These are phyloP conservation scores for Pyrenophora graminea DNA, from an alignment of 2,329 filamentous ascomycete species.

Conservation along the genomic window DNA sequence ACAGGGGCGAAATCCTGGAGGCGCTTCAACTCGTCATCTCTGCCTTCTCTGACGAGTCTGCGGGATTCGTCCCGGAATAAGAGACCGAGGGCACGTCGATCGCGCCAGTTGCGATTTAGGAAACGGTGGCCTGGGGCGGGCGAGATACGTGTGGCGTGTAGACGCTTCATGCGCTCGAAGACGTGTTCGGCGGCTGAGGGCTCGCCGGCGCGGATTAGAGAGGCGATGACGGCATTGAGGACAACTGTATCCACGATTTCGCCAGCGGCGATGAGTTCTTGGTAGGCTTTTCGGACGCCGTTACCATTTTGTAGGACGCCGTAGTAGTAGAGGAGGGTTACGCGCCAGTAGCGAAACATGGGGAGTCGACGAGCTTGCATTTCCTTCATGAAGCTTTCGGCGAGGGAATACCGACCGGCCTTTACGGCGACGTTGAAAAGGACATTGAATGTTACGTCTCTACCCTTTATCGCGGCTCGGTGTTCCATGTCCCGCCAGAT, in stretches of 20 bases:
- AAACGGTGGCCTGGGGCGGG: slow-evolving; percentile 32
- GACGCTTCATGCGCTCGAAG: slow-evolving; percentile 80
- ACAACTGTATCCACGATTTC: slow-evolving; percentile 87
- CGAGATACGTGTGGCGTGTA: slow-evolving; percentile 50
- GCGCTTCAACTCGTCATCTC: slow-evolving; percentile 61
- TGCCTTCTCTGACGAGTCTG: slow-evolving; percentile 45
- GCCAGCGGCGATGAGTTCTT: slow-evolving; percentile 78
- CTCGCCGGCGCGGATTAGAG: slow-evolving; percentile 77
- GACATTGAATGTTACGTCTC: slow-evolving; percentile 87
- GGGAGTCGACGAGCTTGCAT: slow-evolving; percentile 71
- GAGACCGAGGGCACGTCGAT: slow-evolving; percentile 50
- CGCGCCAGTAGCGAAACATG: slow-evolving; percentile 79
- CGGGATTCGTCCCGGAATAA: slow-evolving; percentile 53
- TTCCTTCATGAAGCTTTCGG: slow-evolving; percentile 82
- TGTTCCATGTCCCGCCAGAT: slow-evolving; percentile 92
- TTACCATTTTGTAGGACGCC: slow-evolving; percentile 75
- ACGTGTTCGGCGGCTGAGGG: slow-evolving; percentile 75
- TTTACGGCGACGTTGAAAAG: slow-evolving; percentile 88
- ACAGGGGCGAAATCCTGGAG: slow-evolving; percentile 70
- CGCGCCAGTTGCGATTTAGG: slow-evolving; percentile 48
- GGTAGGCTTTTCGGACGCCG: slow-evolving; percentile 76
- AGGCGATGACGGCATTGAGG: slow-evolving; percentile 82
- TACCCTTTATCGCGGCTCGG: slow-evolving; percentile 65
- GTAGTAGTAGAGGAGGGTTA: slow-evolving; percentile 81
- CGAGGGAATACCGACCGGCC: slow-evolving; percentile 79